Percentiles rank a stretch among this genome's conserved stretches.
These are phyloP conservation scores for Fragaria ananassa DNA, from an alignment of 306 rosid species.

Conservation along the genomic window DNA sequence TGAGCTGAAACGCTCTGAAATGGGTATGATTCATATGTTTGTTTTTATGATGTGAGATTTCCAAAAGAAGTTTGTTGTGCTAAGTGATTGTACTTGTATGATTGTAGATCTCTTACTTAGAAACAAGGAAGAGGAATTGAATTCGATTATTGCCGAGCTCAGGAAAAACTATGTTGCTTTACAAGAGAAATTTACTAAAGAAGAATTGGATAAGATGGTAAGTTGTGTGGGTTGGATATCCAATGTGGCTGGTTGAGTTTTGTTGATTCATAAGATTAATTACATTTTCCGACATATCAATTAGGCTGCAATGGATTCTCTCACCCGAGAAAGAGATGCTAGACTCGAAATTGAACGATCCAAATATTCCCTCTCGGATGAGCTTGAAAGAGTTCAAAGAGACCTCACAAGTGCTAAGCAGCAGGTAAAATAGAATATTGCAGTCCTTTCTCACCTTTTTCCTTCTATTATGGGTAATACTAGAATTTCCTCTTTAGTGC, in stretches of 20 bases:
- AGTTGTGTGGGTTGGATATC: constrained; percentile 30
- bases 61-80: background rate
- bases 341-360: constrained; percentile 76
- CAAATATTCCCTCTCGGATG: constrained; percentile 60
- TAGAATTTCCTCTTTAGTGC: constrained; percentile 6
- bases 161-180: constrained; percentile 62
- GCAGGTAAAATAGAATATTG: constrained; percentile 50
- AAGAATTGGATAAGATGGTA: constrained; percentile 80
- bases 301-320: constrained; percentile 78
- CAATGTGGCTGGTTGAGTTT: constrained; percentile 11
- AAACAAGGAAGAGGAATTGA: constrained; percentile 90
- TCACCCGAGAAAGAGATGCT: constrained; percentile 69
- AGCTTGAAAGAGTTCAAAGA: constrained; percentile 76
- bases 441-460: constrained; percentile 8
- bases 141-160: constrained; percentile 68
- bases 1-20: constrained; percentile 63
- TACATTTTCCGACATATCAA: constrained; percentile 18
- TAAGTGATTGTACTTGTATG: constrained; percentile 20
- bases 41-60: background rate
- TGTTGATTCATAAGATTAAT: constrained; percentile 18
- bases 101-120: constrained; percentile 54
- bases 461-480: background rate
- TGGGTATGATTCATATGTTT: constrained; percentile 41
- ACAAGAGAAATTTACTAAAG: constrained; percentile 74
- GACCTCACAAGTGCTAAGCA: constrained; percentile 86